These are phyloP conservation scores for Sordariomycetes sp. DNA, from an alignment of 2,329 filamentous ascomycete genomes.

Conservation along the genomic window DNA sequence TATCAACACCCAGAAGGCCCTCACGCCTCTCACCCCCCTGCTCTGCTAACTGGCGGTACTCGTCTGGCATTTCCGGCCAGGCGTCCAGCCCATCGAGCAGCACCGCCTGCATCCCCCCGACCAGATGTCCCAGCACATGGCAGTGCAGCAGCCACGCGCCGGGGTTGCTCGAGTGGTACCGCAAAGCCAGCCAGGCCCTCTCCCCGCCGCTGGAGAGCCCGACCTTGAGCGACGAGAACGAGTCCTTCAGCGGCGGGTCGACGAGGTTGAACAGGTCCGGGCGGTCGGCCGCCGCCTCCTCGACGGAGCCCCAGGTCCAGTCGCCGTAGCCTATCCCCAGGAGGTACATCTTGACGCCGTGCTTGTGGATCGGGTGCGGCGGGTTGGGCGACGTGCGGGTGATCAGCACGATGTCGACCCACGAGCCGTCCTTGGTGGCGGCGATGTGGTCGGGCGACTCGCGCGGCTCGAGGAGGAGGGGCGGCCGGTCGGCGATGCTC, in stretches of 20 bases:
- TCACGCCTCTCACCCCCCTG: neutral
- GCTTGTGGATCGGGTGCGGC: slow-evolving; percentile 52
- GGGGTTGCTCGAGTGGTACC: slow-evolving; percentile 41
- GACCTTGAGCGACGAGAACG: slow-evolving; percentile 11
- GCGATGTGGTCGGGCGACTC: slow-evolving; percentile 32
- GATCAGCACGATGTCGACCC: slow-evolving; percentile 46
- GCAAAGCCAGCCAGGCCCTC: slow-evolving; percentile 32
- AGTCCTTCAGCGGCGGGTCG: slow-evolving; percentile 42
- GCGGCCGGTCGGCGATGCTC: slow-evolving; percentile 22
- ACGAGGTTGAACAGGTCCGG: slow-evolving; percentile 46
- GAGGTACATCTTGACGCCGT: slow-evolving; percentile 48
- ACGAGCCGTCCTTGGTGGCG: slow-evolving; percentile 31
- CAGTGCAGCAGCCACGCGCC: slow-evolving; percentile 46
- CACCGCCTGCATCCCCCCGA: slow-evolving; percentile 43
- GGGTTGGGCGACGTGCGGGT: slow-evolving; percentile 32
- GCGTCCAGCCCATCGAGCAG: slow-evolving; percentile 35
- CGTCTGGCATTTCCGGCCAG: slow-evolving; percentile 27
- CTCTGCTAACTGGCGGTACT: slow-evolving; percentile 16
- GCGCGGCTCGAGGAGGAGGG: slow-evolving; percentile 33
- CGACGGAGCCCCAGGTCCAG: slow-evolving; percentile 42
- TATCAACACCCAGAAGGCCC: neutral
- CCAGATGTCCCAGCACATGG: slow-evolving; percentile 41
- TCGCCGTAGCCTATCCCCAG: slow-evolving; percentile 38
- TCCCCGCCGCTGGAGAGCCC: slow-evolving; percentile 5
- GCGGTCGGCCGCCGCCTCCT: slow-evolving; percentile 33